Conservation (phyloP, 1,139 yeast species). For the Diutina rugosa region DNA sequence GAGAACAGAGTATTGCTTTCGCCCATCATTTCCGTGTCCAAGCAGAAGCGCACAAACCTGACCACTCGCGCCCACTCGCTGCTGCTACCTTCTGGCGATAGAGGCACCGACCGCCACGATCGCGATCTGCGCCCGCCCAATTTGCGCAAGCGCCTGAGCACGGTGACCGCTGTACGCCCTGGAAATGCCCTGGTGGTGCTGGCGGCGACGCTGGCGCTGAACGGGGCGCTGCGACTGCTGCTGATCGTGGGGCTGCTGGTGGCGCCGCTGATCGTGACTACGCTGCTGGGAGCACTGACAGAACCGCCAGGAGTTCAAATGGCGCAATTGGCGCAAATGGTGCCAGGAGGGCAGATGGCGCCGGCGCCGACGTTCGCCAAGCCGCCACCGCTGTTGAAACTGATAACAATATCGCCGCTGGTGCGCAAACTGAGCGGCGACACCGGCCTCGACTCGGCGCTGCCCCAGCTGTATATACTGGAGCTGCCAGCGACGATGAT, state of each 20-base stretch:
- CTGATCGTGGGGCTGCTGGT: conserved; percentile 4
- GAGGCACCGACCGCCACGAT: not conserved
- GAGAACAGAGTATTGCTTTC: conserved; percentile 1
- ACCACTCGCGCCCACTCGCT: conserved; percentile 1
- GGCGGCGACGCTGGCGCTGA: conserved; percentile 4
- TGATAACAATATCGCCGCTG: conserved; percentile 5
- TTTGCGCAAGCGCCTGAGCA: not conserved
- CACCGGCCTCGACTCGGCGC: not conserved
- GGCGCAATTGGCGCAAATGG: too few species aligned
- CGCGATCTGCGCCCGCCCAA: not conserved
- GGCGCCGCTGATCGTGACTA: conserved; percentile 3
- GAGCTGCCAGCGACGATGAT: not conserved
- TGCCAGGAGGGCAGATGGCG: not conserved
- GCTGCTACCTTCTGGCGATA: not conserved
- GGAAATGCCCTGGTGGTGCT: not conserved
- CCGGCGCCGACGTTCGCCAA: not conserved
- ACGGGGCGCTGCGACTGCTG: conserved; percentile 3
- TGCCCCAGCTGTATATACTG: not conserved
- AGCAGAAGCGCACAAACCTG: not conserved
- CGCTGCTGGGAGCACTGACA: conserved; percentile 5
- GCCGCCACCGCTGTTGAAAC: conserved; percentile 5
- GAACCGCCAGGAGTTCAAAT: conserved; percentile 5
- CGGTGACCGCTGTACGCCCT: not conserved
- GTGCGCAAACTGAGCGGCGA: not conserved
- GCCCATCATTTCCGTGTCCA: not conserved